A percentile compares a stretch with the other conserved stretches of the same genome.
These are phyloP conservation scores for Chlorokybus atmophyticus DNA, from an alignment of 139 green algal genomes.

Conservation along the genomic window DNA sequence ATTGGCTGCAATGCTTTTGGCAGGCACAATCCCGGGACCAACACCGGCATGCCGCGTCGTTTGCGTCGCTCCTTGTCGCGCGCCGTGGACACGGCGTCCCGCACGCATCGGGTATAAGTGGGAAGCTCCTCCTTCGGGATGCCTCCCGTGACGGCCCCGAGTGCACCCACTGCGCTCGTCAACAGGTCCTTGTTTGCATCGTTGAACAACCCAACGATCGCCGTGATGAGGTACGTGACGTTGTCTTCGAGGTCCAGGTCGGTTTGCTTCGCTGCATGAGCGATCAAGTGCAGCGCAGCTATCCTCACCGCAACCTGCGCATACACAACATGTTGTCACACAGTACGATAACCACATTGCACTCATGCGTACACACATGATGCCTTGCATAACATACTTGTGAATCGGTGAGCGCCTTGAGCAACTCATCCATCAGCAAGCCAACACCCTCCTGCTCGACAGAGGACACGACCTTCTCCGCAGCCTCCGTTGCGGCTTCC, in stretches of 20 bases:
- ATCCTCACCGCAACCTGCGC: constrained; percentile 18
- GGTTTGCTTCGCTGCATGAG: no score
- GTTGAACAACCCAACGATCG: constrained; percentile 46
- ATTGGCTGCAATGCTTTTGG: constrained; percentile 75
- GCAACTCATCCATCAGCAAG: constrained; percentile 20
- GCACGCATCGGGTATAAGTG: constrained; percentile 44
- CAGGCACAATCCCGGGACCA: constrained; percentile 70
- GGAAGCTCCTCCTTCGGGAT: constrained; percentile 75
- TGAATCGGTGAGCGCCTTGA: constrained; percentile 10
- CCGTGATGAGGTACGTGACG: constrained; percentile 29
- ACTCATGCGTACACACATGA: no score
- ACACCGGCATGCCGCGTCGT: constrained; percentile 28
- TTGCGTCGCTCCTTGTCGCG: constrained; percentile 66
- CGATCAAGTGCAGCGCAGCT: constrained; percentile 39
- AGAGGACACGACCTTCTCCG: constrained; percentile 9
- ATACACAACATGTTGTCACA: not conserved
- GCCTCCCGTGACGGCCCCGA: constrained; percentile 48
- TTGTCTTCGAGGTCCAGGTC: constrained; percentile 62
- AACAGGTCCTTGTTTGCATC: constrained; percentile 33
- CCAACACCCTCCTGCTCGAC: constrained; percentile 17
- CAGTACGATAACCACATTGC: no score
- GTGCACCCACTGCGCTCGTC: constrained; percentile 49
- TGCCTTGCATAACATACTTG: no score
- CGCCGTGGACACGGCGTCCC: constrained; percentile 54
- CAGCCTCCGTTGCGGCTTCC: not conserved